Percentiles rank a stretch among this genome's conserved stretches.
phyloP scores from a whole-genome alignment of 805 yeast genomes.

The Cyberlindnera amylophila region DNA sequence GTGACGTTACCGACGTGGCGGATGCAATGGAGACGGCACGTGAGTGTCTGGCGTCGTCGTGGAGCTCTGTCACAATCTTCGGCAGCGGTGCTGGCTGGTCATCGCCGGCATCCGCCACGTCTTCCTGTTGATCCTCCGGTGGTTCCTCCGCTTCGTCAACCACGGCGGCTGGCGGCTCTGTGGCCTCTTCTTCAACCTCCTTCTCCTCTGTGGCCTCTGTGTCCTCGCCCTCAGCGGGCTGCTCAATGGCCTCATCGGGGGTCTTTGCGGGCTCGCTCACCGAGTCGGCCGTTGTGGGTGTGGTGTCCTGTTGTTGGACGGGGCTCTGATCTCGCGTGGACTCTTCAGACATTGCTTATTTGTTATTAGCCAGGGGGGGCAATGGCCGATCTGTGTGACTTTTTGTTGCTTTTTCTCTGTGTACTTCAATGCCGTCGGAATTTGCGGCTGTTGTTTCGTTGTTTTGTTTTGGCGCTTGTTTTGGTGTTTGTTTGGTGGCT shows the following conservation, averaged over 20 bases:
- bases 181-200: neutral
- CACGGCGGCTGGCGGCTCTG: neutral
- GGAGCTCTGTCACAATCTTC: slow-evolving; percentile 12
- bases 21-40: slow-evolving; percentile 22
- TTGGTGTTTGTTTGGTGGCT: neutral
- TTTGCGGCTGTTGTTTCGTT: no score
- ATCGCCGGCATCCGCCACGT: slow-evolving; percentile 19
- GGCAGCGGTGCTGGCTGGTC: slow-evolving; percentile 21
- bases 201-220: neutral
- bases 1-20: slow-evolving; percentile 19
- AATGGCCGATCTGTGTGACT: no score
- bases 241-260: neutral
- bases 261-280: neutral
- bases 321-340: slow-evolving; percentile 12
- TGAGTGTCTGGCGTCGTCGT: slow-evolving; percentile 16
- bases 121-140: slow-evolving; percentile 10
- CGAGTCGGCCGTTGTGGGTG: slow-evolving; percentile 14
- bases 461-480: neutral
- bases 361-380: no score
- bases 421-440: no score
- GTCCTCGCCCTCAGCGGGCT: neutral
- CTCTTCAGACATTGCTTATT: slow-evolving; percentile 10
- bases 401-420: neutral
- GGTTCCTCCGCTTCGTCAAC: neutral
- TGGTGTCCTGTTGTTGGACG: slow-evolving; percentile 10